A percentile compares a stretch with the other conserved stretches of the same genome.
These are phyloP conservation scores for Xylariaceae sp. DNA, from an alignment of 2,329 filamentous ascomycete species.

Conservation along the genomic window DNA sequence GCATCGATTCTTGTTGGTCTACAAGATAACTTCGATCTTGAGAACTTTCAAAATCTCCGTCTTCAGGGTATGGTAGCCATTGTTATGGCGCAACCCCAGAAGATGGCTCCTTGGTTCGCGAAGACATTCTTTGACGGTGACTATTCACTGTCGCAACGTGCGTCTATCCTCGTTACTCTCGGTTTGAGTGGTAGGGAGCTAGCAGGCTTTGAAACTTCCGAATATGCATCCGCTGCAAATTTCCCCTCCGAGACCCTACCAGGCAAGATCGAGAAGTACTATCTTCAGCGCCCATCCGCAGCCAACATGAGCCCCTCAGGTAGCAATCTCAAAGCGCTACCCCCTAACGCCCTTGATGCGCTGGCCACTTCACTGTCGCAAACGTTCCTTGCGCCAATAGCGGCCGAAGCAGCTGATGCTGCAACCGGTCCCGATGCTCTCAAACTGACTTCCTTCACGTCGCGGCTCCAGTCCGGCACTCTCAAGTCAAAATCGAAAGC, in stretches of 20 bases:
- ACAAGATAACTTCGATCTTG: constrained; percentile 78
- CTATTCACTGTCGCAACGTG: constrained; percentile 80
- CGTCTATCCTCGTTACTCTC: constrained; percentile 72
- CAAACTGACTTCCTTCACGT: constrained; percentile 85
- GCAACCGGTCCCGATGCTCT: constrained; percentile 74
- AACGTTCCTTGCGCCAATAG: constrained; percentile 73
- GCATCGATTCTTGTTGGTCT: constrained; percentile 71
- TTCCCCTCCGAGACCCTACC: constrained; percentile 84
- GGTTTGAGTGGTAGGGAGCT: constrained; percentile 80
- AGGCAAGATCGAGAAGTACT: constrained; percentile 65
- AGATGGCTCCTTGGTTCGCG: constrained; percentile 79
- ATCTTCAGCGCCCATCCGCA: constrained; percentile 40
- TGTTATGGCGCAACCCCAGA: constrained; percentile 66
- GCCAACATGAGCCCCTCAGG: constrained; percentile 22
- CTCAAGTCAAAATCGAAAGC: constrained; percentile 29
- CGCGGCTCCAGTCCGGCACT: constrained; percentile 49
- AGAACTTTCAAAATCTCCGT: constrained; percentile 68
- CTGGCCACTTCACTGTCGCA: constrained; percentile 65
- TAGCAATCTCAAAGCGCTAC: constrained; percentile 46
- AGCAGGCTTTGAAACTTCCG: constrained; percentile 64
- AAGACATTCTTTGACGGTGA: constrained; percentile 87
- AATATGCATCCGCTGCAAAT: constrained; percentile 43
- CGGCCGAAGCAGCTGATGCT: constrained; percentile 73
- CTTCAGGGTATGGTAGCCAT: constrained; percentile 79
- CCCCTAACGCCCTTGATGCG: constrained; percentile 57